Evolutionary conservation across 1,139 yeast species (phyloP), one percentile per base, ranked within the genome.

Genomic region (Kodamaea anthophila): DNA sequence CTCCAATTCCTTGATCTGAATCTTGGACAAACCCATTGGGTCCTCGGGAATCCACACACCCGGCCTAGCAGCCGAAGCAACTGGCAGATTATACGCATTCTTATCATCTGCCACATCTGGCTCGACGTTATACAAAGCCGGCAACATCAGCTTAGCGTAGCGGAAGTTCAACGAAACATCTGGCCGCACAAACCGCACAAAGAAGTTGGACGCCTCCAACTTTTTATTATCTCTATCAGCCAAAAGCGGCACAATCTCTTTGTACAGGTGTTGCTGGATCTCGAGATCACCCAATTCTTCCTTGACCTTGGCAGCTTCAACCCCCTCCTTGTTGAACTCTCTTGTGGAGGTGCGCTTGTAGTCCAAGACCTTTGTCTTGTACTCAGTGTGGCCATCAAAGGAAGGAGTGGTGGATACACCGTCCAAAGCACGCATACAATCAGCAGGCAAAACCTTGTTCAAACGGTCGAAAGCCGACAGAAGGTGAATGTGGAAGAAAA

Each of bases 11-110:
- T 65, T 69, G 9, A 82, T 71, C 44, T 83, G 77, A 12, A 49
- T 52, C 2, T 68, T 57, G 3, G 94, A 79, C 49, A 85, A 70
- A 1, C 97, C 97, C 68, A 75, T 72, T 5, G 83, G 77, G 55
- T 91, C 98, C 36, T 66, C 65, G 5, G 96, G 94, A 42, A 91
- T 73, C 98, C 98, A 91, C 13, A 91, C 61, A 15, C 68, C 64
- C 4, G 95, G 94, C 43, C 78, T 70, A 23, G 63, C 57, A 1
- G 77, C 79, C 13, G 72, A 60, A 7, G 79, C 74, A 3, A 84
- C 80, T 2, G 97, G 96, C 43, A 73, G 70, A 43, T 74, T 72
- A 56, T 78, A 91, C 4, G 70, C 67, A 31, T 64, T 63, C 34
- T 53, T 60, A 35, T 59, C 44, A 24, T 62, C 69, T 2, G 18